Evolutionary conservation across 2,329 filamentous ascomycete species (phyloP).

Genomic region (Epichloe festucae): DNA sequence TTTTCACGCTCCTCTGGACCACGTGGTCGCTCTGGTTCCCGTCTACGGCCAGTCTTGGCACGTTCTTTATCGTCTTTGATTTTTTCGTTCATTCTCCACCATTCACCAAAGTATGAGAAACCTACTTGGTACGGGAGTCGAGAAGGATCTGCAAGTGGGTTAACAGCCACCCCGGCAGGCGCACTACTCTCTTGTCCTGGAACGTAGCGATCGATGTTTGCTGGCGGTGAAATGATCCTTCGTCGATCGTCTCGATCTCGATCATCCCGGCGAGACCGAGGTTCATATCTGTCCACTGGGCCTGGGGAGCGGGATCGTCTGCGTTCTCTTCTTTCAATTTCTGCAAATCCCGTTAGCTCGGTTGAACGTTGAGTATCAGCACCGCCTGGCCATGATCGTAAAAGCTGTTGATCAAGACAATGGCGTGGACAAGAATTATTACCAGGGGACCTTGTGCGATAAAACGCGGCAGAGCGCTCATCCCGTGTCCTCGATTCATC

Average conservation of each 20-base stretch:
- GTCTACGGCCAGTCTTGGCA: slow-evolving; percentile 52
- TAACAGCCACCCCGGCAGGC: slow-evolving; percentile 34
- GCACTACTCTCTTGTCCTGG: slow-evolving; percentile 51
- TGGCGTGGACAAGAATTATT: slow-evolving; percentile 22
- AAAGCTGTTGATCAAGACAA: not conserved
- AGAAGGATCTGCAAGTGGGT: slow-evolving; percentile 60
- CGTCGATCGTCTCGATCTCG: slow-evolving; percentile 49
- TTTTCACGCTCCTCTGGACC: slow-evolving; percentile 64
- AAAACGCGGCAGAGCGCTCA: slow-evolving; percentile 46
- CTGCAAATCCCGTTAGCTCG: slow-evolving; percentile 20
- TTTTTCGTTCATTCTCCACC: slow-evolving; percentile 72
- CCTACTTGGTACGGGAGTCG: slow-evolving; percentile 68
- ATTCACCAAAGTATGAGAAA: slow-evolving; percentile 76
- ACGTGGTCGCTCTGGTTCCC: slow-evolving; percentile 49
- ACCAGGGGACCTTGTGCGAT: slow-evolving; percentile 60
- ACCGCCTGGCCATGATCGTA: not conserved
- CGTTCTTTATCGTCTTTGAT: slow-evolving; percentile 74
- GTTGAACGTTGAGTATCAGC: not conserved
- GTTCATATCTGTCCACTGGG: slow-evolving; percentile 65
- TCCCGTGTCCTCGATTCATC: slow-evolving; percentile 40
- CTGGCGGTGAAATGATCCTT: slow-evolving; percentile 46
- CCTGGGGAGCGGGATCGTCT: slow-evolving; percentile 58
- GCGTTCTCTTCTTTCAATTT: slow-evolving; percentile 45
- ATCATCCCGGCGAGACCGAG: slow-evolving; percentile 56
- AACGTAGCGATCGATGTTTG: slow-evolving; percentile 75